phyloP scores from a whole-genome alignment of 169 alveolate genomes.

The Eimeria maxima region DNA sequence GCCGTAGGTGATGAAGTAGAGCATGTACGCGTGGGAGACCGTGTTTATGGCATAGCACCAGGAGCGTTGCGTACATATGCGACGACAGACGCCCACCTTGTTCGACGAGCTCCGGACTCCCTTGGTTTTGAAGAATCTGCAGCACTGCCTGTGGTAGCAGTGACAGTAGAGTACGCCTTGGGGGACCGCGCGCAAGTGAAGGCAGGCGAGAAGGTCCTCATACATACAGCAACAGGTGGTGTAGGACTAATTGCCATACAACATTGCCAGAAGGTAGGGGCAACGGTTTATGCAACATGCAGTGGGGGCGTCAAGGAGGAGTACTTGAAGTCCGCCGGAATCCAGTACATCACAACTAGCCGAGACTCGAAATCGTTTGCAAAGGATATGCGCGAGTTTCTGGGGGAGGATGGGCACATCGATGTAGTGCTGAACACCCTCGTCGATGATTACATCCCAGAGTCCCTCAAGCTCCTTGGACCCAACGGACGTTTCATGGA shows the following conservation, averaged over 20 bases:
- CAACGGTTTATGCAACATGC: slow-evolving; percentile 87
- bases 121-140: slow-evolving; percentile 87
- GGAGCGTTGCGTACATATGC: slow-evolving; percentile 86
- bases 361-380: slow-evolving; percentile 85
- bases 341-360: slow-evolving; percentile 86
- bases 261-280: slow-evolving; percentile 87
- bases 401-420: slow-evolving; percentile 77
- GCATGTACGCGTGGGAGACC: slow-evolving; percentile 83
- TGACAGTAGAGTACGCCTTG: slow-evolving; percentile 87
- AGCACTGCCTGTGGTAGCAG: slow-evolving; percentile 88
- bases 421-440: slow-evolving; percentile 88
- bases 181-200: slow-evolving; percentile 88
- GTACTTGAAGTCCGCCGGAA: slow-evolving; percentile 82
- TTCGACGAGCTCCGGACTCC: slow-evolving; percentile 40
- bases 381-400: slow-evolving; percentile 84
- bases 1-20: slow-evolving; percentile 85
- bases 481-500: slow-evolving; percentile 89
- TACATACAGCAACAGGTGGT: slow-evolving; percentile 89
- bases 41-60: slow-evolving; percentile 88
- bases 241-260: slow-evolving; percentile 89
- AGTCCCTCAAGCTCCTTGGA: slow-evolving; percentile 84
- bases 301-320: slow-evolving; percentile 86
- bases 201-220: slow-evolving; percentile 85
- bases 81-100: slow-evolving; percentile 58
- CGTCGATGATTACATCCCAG: slow-evolving; percentile 84